Base-by-base conservation (phyloP, 2,329 filamentous ascomycete genomes). In the Geoglossum cookeanum region DNA sequence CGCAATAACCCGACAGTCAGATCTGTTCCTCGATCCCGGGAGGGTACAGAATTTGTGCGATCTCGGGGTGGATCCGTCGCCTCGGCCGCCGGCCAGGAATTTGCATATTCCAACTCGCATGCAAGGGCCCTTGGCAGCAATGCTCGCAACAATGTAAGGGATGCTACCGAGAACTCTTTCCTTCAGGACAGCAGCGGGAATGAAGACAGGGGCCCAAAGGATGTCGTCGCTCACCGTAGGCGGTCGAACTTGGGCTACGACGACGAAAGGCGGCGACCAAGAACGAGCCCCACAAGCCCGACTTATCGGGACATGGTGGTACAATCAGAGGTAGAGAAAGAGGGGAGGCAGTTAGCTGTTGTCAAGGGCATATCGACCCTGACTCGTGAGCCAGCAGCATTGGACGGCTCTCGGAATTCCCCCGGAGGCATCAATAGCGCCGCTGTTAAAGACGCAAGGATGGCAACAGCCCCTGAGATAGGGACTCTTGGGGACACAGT, bases 131-230 rank as follows among this genome's bases (percentile, higher is more conserved):
- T 22, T 5, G 42, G 35, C 8, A 7, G n/a, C 6, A 39, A 11
- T 29, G 44, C 13, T n/a, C 17, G 32, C 32, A 55, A 8, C 11
- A 35, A 55, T 39, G 54, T 32, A 53, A 53, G 49, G 49, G 51
- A 61, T 47, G 61, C 63, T 22, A 62, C 63, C 49, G 65, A 69
- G 58, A 62, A 63, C 33, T 67, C 67, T 30, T 68, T 68, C 56
- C 60, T 70, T 33, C 65, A 66, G 39, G 66, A 67, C 59, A 69
- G 65, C 59, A 68, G 66, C 58, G 68, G 65, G 39, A 67, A 66
- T 49, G 68, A 71, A 57, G 65, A 65, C 48, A 48, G 45, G 8
- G 29, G 29, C 52, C 30, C 8, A 7, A 44, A 30, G 13, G 8
- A 17, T 4, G 29, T 45, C 30, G 27, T 11, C 3, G 32, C 45